Conservation (phyloP, 2,329 filamentous ascomycete genomes). For the Polychaeton citri region DNA sequence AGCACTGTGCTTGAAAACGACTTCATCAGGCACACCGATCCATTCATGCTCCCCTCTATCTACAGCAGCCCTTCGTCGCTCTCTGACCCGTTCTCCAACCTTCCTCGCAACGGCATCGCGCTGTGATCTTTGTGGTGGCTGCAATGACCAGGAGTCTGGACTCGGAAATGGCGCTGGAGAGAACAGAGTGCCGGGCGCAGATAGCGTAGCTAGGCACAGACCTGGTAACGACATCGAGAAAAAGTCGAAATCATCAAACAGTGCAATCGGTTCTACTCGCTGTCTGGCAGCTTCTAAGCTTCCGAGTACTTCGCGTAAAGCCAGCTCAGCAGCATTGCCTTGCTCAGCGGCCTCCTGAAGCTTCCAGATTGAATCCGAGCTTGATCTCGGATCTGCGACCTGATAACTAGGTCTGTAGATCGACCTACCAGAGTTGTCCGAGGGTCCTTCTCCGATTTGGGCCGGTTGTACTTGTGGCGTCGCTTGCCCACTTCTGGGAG, state of each 20-base stretch:
- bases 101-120: conserved; percentile 47
- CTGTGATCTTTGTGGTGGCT: conserved; percentile 60
- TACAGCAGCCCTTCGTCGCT: conserved; percentile 14
- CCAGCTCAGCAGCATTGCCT: conserved; percentile 71
- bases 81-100: conserved; percentile 18
- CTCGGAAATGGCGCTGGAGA: conserved; percentile 68
- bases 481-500: conserved; percentile 23
- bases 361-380: conserved; percentile 3
- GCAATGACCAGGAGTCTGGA: conserved; percentile 66
- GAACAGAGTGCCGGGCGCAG: conserved; percentile 69
- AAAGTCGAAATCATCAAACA: conserved; percentile 65
- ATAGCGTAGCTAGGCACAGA: conserved; percentile 68
- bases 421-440: conserved; percentile 11
- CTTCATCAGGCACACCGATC: conserved; percentile 24
- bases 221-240: conserved; percentile 75
- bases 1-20: conserved; percentile 54
- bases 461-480: conserved; percentile 32
- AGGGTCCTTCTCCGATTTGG: conserved; percentile 16
- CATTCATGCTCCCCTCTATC: neutral
- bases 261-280: conserved; percentile 19
- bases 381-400: conserved; percentile 51
- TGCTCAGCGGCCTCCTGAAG: conserved; percentile 56
- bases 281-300: conserved; percentile 76
- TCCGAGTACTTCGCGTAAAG: conserved; percentile 67
- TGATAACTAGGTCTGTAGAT: conserved; percentile 32